Evolutionary conservation across 2,329 filamentous ascomycete species (phyloP).

Genomic region (Hymenotorrendiella dingleyae): DNA sequence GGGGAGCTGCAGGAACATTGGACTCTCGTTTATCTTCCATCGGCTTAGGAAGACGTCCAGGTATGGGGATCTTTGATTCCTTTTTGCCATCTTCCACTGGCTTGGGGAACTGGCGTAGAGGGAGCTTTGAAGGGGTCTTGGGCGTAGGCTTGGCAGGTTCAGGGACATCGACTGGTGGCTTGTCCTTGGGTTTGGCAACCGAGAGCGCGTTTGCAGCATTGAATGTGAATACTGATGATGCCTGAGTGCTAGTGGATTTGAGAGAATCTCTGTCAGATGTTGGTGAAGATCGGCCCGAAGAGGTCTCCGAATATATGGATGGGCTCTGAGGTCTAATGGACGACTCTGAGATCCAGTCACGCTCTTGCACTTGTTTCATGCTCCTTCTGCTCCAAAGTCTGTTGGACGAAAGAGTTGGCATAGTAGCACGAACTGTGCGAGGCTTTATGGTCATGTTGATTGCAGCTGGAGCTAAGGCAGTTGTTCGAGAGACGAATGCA

Average conservation of each 20-base stretch:
- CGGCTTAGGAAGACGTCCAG: conserved; percentile 10
- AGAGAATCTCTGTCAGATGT: conserved; percentile 28
- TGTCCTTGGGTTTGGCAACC: conserved; percentile 15
- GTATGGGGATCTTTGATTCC: conserved; percentile 7
- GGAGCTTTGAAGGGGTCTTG: conserved; percentile 17
- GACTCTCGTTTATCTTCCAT: conserved; percentile 10
- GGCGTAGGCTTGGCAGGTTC: conserved; percentile 13
- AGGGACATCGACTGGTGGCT: conserved; percentile 9
- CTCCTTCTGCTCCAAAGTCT: conserved; percentile 22
- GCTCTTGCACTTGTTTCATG: conserved; percentile 16
- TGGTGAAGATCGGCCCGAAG: conserved; percentile 27
- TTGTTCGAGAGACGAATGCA: conserved; percentile 20
- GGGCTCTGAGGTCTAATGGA: conserved; percentile 27
- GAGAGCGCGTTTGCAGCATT: conserved; percentile 5
- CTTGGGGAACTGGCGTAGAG: background rate
- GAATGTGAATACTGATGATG: conserved; percentile 26
- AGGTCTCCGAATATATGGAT: conserved; percentile 23
- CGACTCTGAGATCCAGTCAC: conserved; percentile 31
- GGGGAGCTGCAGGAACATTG: conserved; percentile 5
- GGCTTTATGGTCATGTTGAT: conserved; percentile 22
- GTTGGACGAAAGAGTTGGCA: conserved; percentile 18
- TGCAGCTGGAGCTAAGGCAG: conserved; percentile 19
- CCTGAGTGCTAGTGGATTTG: conserved; percentile 29
- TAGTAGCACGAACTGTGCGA: conserved; percentile 5
- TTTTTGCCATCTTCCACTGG: background rate